Evolutionary conservation across 169 alveolate genomes (phyloP).

Genomic region (Blepharisma undulans): DNA sequence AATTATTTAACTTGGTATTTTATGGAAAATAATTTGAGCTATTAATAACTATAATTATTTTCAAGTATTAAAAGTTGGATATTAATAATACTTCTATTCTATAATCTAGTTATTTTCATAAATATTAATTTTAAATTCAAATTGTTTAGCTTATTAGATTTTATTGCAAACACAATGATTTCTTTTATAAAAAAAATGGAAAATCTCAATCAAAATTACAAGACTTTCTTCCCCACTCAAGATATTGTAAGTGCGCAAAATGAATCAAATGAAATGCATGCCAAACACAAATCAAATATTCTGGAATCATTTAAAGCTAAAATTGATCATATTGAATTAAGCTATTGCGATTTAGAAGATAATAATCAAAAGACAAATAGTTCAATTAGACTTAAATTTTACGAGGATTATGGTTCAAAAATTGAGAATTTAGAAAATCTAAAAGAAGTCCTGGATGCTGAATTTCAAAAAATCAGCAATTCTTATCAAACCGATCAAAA

Average conservation of each 20-base stretch:
- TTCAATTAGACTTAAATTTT: background rate
- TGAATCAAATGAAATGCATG: no score
- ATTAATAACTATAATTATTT: no score
- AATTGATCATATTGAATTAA: background rate
- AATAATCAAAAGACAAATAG: background rate
- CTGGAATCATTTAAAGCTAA: background rate
- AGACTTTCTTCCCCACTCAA: background rate
- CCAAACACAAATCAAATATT: background rate
- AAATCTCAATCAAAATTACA: background rate
- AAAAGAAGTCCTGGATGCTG: background rate
- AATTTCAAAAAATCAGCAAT: background rate
- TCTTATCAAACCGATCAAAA: background rate
- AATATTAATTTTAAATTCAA: no score
- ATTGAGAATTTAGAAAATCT: background rate
- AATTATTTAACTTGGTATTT: no score
- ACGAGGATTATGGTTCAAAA: background rate
- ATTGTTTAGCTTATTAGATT: no score
- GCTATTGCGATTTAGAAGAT: background rate
- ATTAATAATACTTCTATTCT: no score
- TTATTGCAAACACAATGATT: background rate
- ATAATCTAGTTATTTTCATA: no score
- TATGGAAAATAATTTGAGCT: no score
- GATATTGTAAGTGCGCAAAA: background rate
- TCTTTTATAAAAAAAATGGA: background rate
- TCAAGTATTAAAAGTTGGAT: no score